A percentile compares a stretch with the other conserved stretches of the same genome.
These are phyloP conservation scores for Breviolum minutum DNA, from an alignment of 73 alveolate species.

Conservation along the genomic window DNA sequence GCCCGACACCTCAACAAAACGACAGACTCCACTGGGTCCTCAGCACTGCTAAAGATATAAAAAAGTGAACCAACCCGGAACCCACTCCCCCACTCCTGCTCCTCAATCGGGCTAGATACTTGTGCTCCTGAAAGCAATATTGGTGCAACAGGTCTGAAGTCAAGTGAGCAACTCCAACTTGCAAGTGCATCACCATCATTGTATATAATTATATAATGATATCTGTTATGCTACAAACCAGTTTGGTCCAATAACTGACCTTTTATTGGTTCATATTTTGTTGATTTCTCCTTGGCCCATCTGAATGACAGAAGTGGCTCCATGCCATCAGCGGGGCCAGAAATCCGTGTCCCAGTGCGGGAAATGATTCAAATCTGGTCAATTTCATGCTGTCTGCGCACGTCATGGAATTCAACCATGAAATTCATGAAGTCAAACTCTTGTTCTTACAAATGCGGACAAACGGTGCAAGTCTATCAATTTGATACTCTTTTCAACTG, in stretches of 20 bases:
- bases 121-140: conserved; percentile 53
- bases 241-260: neutral
- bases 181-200: too few species aligned
- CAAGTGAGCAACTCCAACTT: neutral
- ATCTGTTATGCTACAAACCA: neutral
- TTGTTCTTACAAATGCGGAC: neutral
- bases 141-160: too few species aligned
- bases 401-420: neutral
- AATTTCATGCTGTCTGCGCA: neutral
- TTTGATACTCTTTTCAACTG: too few species aligned
- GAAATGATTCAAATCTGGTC: neutral
- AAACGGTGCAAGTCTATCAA: too few species aligned
- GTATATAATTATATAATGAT: too few species aligned
- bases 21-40: neutral
- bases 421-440: neutral
- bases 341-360: neutral
- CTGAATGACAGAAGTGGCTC: conserved; percentile 5
- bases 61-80: neutral
- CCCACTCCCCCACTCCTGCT: neutral
- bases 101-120: conserved; percentile 30
- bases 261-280: neutral
- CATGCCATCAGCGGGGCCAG: neutral
- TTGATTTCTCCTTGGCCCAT: conserved; percentile 41
- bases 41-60: neutral
- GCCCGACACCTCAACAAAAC: neutral